These are phyloP conservation scores for Phytophthora ohioensis DNA, from an alignment of 352 stramenopile species.

Conservation along the genomic window DNA sequence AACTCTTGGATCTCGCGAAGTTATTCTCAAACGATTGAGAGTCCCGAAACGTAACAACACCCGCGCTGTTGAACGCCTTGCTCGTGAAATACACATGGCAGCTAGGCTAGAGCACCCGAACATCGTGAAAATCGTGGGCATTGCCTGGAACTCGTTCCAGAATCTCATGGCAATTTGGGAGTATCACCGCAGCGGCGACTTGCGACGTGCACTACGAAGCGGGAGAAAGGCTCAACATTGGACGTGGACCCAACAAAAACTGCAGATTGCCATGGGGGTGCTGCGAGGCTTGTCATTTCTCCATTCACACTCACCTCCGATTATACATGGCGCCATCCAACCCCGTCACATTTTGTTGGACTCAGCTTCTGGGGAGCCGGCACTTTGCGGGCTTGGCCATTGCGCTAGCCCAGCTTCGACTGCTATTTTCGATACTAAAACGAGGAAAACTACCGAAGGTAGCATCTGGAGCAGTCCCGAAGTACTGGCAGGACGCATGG, in stretches of 20 bases:
- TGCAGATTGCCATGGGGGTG: slow-evolving; percentile 57
- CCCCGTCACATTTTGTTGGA: slow-evolving; percentile 62
- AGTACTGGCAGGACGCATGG: slow-evolving; percentile 46
- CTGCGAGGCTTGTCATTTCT: slow-evolving; percentile 56
- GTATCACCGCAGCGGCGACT: slow-evolving; percentile 51
- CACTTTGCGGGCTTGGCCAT: slow-evolving; percentile 59
- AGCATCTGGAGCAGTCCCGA: slow-evolving; percentile 63
- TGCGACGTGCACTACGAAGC: slow-evolving; percentile 40
- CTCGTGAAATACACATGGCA: slow-evolving; percentile 65
- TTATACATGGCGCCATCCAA: slow-evolving; percentile 66
- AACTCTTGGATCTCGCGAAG: slow-evolving; percentile 36
- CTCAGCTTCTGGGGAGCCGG: slow-evolving; percentile 46
- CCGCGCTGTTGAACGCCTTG: slow-evolving; percentile 63
- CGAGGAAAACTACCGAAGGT: slow-evolving; percentile 35
- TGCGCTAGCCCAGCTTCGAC: slow-evolving; percentile 35
- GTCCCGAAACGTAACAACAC: slow-evolving; percentile 47
- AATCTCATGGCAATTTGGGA: slow-evolving; percentile 62
- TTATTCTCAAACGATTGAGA: slow-evolving; percentile 64
- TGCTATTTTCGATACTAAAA: slow-evolving; percentile 26
- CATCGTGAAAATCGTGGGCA: slow-evolving; percentile 60
- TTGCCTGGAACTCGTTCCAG: slow-evolving; percentile 72
- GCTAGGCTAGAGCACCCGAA: slow-evolving; percentile 62
- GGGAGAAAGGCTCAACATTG: slow-evolving; percentile 34
- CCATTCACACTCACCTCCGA: slow-evolving; percentile 45
- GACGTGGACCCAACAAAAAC: slow-evolving; percentile 61